Conservation (phyloP, 306 rosid genomes). For the Cicer bijugum region DNA sequence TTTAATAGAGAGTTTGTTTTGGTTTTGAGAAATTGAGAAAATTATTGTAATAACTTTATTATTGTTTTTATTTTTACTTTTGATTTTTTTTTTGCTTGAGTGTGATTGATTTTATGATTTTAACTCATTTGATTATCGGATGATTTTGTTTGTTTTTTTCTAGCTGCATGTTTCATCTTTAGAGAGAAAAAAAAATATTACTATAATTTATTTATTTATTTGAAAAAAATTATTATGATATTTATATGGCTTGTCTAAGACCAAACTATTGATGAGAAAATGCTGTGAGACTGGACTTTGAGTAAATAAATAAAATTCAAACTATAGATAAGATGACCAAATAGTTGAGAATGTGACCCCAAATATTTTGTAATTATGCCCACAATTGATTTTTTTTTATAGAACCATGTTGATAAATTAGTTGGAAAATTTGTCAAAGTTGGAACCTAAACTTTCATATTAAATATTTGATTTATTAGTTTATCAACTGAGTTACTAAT, state of each 20-base stretch:
- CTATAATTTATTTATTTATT: too few species aligned
- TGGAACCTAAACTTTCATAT: too few species aligned
- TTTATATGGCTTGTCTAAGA: not conserved
- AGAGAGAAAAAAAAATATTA: too few species aligned
- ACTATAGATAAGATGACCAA: too few species aligned
- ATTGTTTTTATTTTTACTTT: not conserved
- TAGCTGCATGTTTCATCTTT: not conserved
- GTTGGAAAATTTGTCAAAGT: too few species aligned
- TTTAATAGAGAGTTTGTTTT: not conserved
- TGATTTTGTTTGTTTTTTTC: not conserved
- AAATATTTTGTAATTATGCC: too few species aligned
- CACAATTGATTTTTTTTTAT: too few species aligned
- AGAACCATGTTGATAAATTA: too few species aligned
- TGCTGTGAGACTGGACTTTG: not conserved
- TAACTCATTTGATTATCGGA: not conserved
- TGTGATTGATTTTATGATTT: not conserved
- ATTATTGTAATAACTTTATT: not conserved
- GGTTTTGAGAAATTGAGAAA: not conserved
- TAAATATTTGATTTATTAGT: too few species aligned
- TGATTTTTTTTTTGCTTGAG: not conserved
- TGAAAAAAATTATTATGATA: not conserved
- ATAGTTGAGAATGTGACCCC: too few species aligned
- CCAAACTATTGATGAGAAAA: not conserved
- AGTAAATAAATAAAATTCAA: too few species aligned
- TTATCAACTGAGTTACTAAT: too few species aligned